These are phyloP conservation scores for Chaetomium cochliodes DNA, from an alignment of 495 filamentous ascomycete genomes.

Conservation along the genomic window DNA sequence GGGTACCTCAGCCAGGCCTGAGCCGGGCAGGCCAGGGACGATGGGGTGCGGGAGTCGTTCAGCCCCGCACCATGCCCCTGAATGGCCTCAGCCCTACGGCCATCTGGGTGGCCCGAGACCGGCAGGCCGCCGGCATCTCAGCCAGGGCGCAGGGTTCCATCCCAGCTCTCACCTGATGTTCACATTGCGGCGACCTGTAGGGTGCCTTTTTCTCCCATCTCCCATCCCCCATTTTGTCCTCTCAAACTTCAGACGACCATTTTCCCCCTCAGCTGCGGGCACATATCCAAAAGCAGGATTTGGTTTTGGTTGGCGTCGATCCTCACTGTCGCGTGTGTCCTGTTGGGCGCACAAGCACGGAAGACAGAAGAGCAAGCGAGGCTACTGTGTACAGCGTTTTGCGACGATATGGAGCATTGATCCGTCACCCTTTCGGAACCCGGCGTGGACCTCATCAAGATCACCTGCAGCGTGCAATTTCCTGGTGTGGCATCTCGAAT, in stretches of 20 bases:
- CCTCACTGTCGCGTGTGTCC: not conserved
- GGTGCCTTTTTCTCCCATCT: not conserved
- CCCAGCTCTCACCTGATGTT: not conserved
- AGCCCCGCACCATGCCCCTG: not conserved
- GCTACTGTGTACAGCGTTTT: not conserved
- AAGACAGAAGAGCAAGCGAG: not conserved
- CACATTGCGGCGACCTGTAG: not conserved
- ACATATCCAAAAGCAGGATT: too few relatives aligned
- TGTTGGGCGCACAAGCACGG: not conserved
- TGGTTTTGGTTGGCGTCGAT: not conserved
- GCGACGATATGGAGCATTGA: not conserved
- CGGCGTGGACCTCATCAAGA: not conserved
- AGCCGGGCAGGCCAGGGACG: too few relatives aligned
- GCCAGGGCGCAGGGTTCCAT: not conserved
- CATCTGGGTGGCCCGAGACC: constrained; percentile 10
- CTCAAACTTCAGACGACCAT: not conserved
- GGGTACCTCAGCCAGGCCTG: not conserved
- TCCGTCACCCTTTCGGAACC: not conserved
- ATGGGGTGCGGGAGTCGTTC: not conserved
- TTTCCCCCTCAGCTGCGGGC: not conserved
- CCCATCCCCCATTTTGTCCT: not conserved
- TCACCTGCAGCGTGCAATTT: constrained; percentile 18
- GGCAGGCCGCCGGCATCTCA: not conserved
- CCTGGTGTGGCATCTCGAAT: not conserved
- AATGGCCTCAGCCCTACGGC: constrained; percentile 21